These are phyloP conservation scores for Sporisorium scitamineum DNA, from an alignment of 1,284 basidiomycete genomes.

Conservation along the genomic window DNA sequence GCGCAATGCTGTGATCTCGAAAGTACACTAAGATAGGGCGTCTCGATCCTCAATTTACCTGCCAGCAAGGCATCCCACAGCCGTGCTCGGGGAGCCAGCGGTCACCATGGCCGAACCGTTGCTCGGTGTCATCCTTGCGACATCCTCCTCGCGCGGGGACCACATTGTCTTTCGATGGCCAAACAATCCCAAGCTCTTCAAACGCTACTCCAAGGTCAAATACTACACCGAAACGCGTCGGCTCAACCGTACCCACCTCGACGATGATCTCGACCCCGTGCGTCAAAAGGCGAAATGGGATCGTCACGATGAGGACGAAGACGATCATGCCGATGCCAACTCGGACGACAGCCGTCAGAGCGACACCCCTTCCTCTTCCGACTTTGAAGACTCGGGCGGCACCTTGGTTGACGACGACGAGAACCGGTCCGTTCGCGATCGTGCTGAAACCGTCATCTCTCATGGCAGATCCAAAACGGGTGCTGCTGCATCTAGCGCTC, in stretches of 20 bases:
- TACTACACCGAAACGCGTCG: conserved; percentile 55
- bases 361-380: conserved; percentile 47
- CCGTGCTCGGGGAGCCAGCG: conserved; percentile 7
- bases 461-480: conserved; percentile 27
- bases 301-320: conserved; percentile 43
- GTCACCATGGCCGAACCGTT: conserved; percentile 49
- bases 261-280: conserved; percentile 49
- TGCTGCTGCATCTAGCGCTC: conserved; percentile 7
- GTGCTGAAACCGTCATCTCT: conserved; percentile 32
- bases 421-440: conserved; percentile 22
- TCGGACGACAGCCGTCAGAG: conserved; percentile 29
- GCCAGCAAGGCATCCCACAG: not conserved
- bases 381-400: conserved; percentile 48
- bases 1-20: not conserved
- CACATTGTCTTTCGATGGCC: conserved; percentile 67
- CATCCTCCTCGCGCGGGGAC: conserved; percentile 60
- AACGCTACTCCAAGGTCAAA: conserved; percentile 58
- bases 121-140: conserved; percentile 64
- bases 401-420: conserved; percentile 44
- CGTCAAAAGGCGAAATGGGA: conserved; percentile 51
- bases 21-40: not conserved
- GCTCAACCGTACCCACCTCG: conserved; percentile 10
- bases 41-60: not conserved
- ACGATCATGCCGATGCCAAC: conserved; percentile 20
- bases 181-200: conserved; percentile 56